Percentiles rank a stretch among this genome's conserved stretches.
Conservation (phyloP, 163 green algal genomes). For the Chloroidium sp. region DNA sequence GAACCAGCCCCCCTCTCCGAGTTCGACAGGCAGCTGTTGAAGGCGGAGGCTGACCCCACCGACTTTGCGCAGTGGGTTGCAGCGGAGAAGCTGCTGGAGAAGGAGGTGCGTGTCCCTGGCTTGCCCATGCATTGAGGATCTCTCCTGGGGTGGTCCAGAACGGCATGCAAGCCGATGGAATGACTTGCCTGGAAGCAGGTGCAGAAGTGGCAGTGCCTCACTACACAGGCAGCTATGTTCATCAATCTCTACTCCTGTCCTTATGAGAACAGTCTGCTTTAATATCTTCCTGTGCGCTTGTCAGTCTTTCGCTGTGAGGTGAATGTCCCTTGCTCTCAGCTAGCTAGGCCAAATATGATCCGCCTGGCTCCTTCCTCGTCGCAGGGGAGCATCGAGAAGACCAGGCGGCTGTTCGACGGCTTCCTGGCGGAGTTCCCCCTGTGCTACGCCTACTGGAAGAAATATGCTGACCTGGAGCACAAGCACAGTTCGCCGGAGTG, state of each 20-base stretch:
- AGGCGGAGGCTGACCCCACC: background rate
- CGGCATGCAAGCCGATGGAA: no score
- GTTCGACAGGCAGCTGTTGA: background rate
- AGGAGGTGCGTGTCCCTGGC: background rate
- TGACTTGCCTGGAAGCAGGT: no score
- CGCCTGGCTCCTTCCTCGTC: background rate
- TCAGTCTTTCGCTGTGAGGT: no score
- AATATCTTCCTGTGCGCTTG: no score
- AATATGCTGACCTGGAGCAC: constrained; percentile 68
- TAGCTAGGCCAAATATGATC: background rate
- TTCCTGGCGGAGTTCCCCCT: constrained; percentile 71
- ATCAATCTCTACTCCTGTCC: no score
- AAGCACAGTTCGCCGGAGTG: constrained; percentile 24
- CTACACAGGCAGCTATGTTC: no score
- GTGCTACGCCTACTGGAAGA: constrained; percentile 87
- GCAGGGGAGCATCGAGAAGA: constrained; percentile 44
- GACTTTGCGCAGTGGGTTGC: background rate
- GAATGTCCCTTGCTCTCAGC: no score
- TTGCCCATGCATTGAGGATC: no score
- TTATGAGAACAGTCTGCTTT: no score
- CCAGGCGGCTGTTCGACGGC: constrained; percentile 46
- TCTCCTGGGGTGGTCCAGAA: no score
- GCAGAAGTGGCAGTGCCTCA: no score
- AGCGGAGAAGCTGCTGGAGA: background rate
- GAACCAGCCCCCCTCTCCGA: background rate